Evolutionary conservation across 208 protist species (phyloP), one percentile per base, ranked within the genome.

Genomic region (Leishmania guyanensis): DNA sequence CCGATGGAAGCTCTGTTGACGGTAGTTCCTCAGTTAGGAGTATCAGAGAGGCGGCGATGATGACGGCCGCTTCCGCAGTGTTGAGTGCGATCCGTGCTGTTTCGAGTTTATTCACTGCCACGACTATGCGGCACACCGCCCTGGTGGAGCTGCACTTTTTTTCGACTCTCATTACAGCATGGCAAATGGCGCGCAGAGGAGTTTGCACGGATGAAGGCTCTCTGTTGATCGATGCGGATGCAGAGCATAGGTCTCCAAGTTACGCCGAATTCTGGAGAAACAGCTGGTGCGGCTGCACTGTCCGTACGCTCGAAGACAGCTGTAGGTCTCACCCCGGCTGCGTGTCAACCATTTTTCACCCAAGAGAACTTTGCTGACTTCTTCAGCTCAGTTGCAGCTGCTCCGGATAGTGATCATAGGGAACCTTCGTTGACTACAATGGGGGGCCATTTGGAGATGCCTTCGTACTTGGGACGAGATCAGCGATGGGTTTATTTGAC

Each of bases 401-500:
- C 39, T 3, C 9, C 43, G 56, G 17, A 43, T 3, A 39, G 36
- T 48, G 66, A 39, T 48, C 29, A n/a, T 10, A 48, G 16, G 60
- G 60, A 3, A 9, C 17, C 20, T 20, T 62, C 71, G 22, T 8
- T 62, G 48, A 72, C 43, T n/a, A 10, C 39, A n/a, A 6, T 10
- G 16, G 5, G 36, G 9, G 9, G 66, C 39, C 8, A n/a, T 39
- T 5, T 1, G 4, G 14, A n/a, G 12, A 48, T 5, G 66, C 17
- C 36, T 50, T 22, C 3, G 26, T 5, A 39, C 12, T 51, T 76
- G 17, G 33, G 51, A 54, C 72, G 80, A 6, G 80, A 83, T 65
- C n/a, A 53, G 26, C 74, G 80, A 26, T 83, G 72, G 72, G 65
- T 83, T 3, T 83, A 79, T 48, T 65, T 83, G 10, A 79, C 80